Evolutionary conservation across 2,329 filamentous ascomycete genomes (phyloP).

Genomic region (Aspergillus unguis): DNA sequence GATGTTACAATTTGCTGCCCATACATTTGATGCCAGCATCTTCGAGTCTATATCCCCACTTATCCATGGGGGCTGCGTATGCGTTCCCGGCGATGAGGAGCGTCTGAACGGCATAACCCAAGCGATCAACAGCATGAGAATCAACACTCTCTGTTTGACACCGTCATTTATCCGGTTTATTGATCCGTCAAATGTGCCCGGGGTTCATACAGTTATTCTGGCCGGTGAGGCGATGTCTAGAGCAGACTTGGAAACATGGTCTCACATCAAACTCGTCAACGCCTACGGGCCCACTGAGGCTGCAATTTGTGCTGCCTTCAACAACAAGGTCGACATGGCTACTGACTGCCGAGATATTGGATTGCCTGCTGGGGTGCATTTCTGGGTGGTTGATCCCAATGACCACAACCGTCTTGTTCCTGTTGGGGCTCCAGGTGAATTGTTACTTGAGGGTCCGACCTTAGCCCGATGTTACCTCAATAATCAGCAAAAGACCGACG

Average conservation of each 20-base stretch:
- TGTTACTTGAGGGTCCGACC: conserved; percentile 48
- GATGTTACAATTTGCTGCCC: conserved; percentile 56
- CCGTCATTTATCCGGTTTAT: conserved; percentile 55
- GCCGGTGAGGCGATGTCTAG: conserved; percentile 51
- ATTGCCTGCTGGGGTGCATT: conserved; percentile 30
- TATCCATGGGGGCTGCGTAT: conserved; percentile 56
- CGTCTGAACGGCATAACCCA: conserved; percentile 49
- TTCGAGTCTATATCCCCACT: conserved; percentile 55
- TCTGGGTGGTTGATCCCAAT: conserved; percentile 41
- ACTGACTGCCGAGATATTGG: conserved; percentile 38
- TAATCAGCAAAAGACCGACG: conserved; percentile 56
- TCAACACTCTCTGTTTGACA: conserved; percentile 57
- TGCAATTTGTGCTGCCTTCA: conserved; percentile 36
- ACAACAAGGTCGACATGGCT: conserved; percentile 26
- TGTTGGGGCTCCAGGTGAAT: conserved; percentile 38
- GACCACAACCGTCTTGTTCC: conserved; percentile 42
- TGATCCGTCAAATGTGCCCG: conserved; percentile 42
- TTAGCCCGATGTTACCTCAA: conserved; percentile 62
- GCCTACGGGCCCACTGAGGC: conserved; percentile 46
- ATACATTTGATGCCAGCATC: conserved; percentile 56
- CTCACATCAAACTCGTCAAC: conserved; percentile 39
- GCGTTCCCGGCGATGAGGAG: conserved; percentile 53
- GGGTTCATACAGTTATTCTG: conserved; percentile 42
- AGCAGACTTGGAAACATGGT: conserved; percentile 36
- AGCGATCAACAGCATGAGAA: conserved; percentile 52